phyloP scores from a whole-genome alignment of 805 yeast species.

The Yarrowia sp. region DNA sequence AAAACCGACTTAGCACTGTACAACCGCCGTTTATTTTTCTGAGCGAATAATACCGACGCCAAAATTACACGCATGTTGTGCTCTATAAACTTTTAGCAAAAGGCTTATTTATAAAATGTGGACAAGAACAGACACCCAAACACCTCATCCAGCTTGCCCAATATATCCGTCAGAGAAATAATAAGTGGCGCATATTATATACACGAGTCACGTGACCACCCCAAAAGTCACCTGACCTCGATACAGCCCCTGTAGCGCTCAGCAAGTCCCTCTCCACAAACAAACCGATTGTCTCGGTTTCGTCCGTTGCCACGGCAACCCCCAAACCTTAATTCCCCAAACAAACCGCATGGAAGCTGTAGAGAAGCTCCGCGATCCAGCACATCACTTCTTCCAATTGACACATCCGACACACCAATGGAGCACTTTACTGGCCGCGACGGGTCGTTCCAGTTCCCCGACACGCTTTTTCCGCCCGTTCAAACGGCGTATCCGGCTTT shows the following conservation, averaged over 20 bases:
- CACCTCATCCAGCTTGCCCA: no score
- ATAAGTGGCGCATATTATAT: no score
- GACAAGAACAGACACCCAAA: no score
- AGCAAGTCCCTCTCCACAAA: no score
- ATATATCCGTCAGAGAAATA: no score
- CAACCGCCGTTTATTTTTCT: no score
- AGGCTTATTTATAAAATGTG: no score
- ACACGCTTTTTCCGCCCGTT: slow-evolving; percentile 37
- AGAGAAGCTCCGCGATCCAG: slow-evolving; percentile 2
- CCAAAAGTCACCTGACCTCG: background rate
- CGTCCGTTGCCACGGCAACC: background rate
- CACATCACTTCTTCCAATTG: background rate
- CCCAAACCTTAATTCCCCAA: background rate
- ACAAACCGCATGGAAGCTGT: slow-evolving; percentile 23
- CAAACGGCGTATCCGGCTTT: slow-evolving; percentile 34
- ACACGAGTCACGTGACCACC: background rate
- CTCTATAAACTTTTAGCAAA: no score
- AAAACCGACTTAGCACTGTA: no score
- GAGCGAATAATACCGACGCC: background rate
- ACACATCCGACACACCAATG: slow-evolving; percentile 3
- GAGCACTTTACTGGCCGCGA: slow-evolving; percentile 12
- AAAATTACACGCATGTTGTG: background rate
- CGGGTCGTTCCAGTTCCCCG: slow-evolving; percentile 37
- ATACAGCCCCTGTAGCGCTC: no score
- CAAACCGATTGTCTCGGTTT: no score